Evolutionary conservation across 305 asterid species (phyloP).

Genomic region (Andrographis paniculata): DNA sequence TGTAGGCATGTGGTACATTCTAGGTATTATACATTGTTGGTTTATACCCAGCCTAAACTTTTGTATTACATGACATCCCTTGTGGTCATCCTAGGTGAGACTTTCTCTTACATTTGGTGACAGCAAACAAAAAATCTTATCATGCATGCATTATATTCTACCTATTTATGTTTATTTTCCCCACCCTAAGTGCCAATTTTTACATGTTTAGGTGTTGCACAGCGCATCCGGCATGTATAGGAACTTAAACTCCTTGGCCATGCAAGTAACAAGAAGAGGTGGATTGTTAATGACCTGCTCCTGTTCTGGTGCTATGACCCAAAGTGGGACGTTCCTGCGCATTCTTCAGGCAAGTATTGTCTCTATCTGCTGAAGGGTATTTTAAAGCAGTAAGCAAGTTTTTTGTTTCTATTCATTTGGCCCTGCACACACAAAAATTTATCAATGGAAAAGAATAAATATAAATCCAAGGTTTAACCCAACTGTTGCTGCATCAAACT

Average conservation of each 20-base stretch:
- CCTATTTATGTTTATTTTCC: not conserved
- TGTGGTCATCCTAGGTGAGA: no score
- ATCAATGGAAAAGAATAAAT: no score
- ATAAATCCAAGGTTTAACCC: not conserved
- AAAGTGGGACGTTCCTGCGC: constrained; percentile 69
- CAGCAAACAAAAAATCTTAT: no score
- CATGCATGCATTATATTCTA: not conserved
- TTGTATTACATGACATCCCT: no score
- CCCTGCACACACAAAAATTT: no score
- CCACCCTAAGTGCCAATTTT: constrained; percentile 1
- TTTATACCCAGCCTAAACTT: no score
- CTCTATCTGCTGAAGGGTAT: constrained; percentile 1
- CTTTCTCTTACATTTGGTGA: no score
- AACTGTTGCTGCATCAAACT: no score
- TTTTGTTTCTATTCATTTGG: not conserved
- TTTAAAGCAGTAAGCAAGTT: not conserved
- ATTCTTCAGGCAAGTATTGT: constrained; percentile 64
- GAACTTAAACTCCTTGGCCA: constrained; percentile 82
- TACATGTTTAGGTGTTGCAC: constrained; percentile 59
- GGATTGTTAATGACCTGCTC: constrained; percentile 97
- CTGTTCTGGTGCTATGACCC: constrained; percentile 98
- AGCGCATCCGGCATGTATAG: constrained; percentile 94
- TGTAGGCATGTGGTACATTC: no score
- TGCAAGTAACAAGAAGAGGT: constrained; percentile 73
- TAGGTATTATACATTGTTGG: no score